These are phyloP conservation scores for Boletellus emodensis DNA, from an alignment of 768 basidiomycete species.

Conservation along the genomic window DNA sequence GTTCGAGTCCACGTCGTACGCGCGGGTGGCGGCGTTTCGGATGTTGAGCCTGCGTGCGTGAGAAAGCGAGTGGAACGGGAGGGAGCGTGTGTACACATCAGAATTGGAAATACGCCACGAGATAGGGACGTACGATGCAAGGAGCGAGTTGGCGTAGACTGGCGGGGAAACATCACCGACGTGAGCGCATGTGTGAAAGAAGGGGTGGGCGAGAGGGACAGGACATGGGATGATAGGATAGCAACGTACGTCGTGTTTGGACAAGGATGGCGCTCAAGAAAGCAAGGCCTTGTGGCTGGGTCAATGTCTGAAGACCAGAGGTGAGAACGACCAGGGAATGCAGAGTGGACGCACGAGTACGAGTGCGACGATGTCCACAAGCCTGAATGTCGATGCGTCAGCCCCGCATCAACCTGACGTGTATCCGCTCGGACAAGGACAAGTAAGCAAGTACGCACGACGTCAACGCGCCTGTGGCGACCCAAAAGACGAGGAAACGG, in stretches of 20 bases:
- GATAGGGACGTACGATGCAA: constrained; percentile 20
- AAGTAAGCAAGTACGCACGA: constrained; percentile 12
- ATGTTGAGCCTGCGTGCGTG: constrained; percentile 20
- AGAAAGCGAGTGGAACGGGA: background rate
- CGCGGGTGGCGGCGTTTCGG: constrained; percentile 18
- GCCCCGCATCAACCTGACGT: background rate
- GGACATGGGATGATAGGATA: background rate
- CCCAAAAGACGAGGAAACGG: constrained; percentile 20
- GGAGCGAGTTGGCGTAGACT: constrained; percentile 31
- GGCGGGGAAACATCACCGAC: background rate
- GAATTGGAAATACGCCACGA: background rate
- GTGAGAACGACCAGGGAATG: too few relatives aligned
- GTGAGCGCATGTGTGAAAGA: background rate
- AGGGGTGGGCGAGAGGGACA: too few relatives aligned
- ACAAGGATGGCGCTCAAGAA: constrained; percentile 22
- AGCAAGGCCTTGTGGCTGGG: constrained; percentile 14
- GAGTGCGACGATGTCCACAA: constrained; percentile 26
- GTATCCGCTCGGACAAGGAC: background rate
- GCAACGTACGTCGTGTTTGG: constrained; percentile 25
- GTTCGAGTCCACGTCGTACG: constrained; percentile 1
- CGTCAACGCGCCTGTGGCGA: constrained; percentile 25
- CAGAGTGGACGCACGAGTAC: constrained; percentile 14
- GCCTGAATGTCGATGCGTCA: constrained; percentile 4
- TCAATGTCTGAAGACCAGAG: constrained; percentile 10
- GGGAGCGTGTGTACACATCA: background rate